A percentile compares a stretch with the other conserved stretches of the same genome.
Evolutionary conservation across 2,329 filamentous ascomycete species (phyloP).

Genomic region (Ciborinia camelliae): DNA sequence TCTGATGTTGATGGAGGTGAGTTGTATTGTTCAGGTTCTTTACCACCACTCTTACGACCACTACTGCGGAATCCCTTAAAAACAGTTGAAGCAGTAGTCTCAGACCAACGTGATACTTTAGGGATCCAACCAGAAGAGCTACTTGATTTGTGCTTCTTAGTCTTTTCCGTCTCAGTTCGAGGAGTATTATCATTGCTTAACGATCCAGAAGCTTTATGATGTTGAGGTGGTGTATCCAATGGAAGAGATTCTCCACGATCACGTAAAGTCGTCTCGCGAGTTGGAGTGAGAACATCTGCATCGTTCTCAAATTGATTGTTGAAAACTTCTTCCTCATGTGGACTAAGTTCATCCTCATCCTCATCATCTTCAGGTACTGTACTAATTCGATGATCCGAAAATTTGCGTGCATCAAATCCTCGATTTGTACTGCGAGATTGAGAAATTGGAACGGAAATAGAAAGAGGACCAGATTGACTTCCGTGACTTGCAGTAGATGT

Average conservation of each 20-base stretch:
- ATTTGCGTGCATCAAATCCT: conserved; percentile 44
- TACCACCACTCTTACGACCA: conserved; percentile 54
- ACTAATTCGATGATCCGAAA: conserved; percentile 79
- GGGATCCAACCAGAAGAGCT: conserved; percentile 77
- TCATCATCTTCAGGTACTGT: conserved; percentile 84
- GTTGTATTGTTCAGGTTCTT: conserved; percentile 29
- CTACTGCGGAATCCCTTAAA: conserved; percentile 73
- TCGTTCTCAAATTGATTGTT: conserved; percentile 57
- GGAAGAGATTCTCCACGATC: conserved; percentile 54
- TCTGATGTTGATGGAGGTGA: conserved; percentile 66
- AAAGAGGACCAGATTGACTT: conserved; percentile 73
- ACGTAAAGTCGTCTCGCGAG: conserved; percentile 48
- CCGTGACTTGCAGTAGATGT: conserved; percentile 69
- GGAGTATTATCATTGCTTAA: conserved; percentile 79
- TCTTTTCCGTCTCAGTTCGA: conserved; percentile 57
- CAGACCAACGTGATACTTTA: conserved; percentile 96
- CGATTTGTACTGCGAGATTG: conserved; percentile 44
- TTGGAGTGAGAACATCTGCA: conserved; percentile 59
- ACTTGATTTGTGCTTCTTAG: conserved; percentile 84
- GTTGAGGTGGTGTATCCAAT: conserved; percentile 57
- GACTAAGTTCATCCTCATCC: conserved; percentile 61
- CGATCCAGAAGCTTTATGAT: conserved; percentile 39
- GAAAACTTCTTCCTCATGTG: conserved; percentile 47
- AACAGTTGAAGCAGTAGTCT: conserved; percentile 87
- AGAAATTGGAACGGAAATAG: conserved; percentile 58